Evolutionary conservation across 768 basidiomycete genomes (phyloP), one percentile per base, ranked within the genome.

Genomic region (Amanita molliuscula): DNA sequence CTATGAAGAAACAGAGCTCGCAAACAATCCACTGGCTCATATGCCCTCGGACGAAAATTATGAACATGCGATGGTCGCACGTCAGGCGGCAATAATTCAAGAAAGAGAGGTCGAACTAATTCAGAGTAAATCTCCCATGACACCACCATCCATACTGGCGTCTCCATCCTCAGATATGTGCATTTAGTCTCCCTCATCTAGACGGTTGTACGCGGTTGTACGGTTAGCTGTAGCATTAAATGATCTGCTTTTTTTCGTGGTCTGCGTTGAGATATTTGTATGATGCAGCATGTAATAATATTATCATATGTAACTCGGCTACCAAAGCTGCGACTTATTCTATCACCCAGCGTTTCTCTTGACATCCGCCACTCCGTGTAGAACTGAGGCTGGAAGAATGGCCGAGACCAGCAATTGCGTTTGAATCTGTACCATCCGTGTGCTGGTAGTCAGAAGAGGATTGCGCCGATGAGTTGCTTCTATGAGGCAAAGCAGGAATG

Each of bases 1-100:
- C 53, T 87, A 83, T 56, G 82, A 87, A 55, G 81, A 82, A 52
- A 73, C 72, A 2, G 81, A 83, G 57, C 68, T 77, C 54, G 71
- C 74, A 21, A 68, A 73, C 42, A 73, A 66, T 46, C 73, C 76
- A 46, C 69, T 74, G 6, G 58, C 62, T 8, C 67, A 74, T 51
- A 62, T 76, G 56, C 67, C 77, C 0, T 58, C 67, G 3, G 77
- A 78, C 26, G 71, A 71, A n/a, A 67, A 60, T 26, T 79, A 68
- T 53, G 78, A 77, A 47, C 63, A 63, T 44, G 75, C 76, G 1
- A 68, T 69, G 15, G 75, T 77, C 45, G 75, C 76, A n/a, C 73
- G 74, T 33, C 77, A 78, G 53, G 77, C 78, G 9, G 72, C 73
- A 29, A 74, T 75, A 38, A 62, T 77, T 8, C 76, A 80, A 47